Conservation (phyloP, 257 asterid genomes). For the Verbena officinalis region DNA sequence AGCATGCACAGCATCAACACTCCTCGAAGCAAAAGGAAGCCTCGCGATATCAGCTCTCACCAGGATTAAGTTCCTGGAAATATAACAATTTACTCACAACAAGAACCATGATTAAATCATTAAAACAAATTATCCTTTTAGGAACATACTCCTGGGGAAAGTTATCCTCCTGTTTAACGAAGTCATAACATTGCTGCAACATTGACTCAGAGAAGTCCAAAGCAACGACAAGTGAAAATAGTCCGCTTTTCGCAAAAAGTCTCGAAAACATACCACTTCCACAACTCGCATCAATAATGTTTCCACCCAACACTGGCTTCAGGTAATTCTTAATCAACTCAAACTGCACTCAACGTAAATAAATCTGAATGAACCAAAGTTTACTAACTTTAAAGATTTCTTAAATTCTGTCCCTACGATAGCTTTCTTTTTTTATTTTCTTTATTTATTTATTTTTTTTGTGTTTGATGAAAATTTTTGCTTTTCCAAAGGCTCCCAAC, state of each 20-base stretch:
- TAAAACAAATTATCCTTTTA: neutral
- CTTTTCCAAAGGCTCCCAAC: neutral
- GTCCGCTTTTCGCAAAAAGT: conserved; percentile 71
- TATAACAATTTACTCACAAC: conserved; percentile 6
- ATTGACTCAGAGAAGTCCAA: conserved; percentile 83
- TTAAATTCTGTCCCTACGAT: no score
- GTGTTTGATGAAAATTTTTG: no score
- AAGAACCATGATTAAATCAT: neutral
- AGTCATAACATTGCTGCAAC: conserved; percentile 78
- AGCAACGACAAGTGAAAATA: conserved; percentile 75
- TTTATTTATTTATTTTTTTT: no score
- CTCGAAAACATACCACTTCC: conserved; percentile 88
- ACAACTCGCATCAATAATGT: conserved; percentile 85
- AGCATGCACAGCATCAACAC: conserved; percentile 86
- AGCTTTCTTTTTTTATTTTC: no score
- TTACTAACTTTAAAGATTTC: no score
- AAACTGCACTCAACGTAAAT: conserved; percentile 54
- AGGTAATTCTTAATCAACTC: conserved; percentile 72
- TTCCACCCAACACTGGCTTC: conserved; percentile 79
- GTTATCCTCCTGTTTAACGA: conserved; percentile 68
- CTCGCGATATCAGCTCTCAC: conserved; percentile 88
- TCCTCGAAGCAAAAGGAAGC: conserved; percentile 76
- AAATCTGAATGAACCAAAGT: neutral
- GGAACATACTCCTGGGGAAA: conserved; percentile 68
- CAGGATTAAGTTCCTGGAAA: conserved; percentile 57